Evolutionary conservation across 148 eudicot genomes (phyloP).

Genomic region (Spergularia bocconei): DNA sequence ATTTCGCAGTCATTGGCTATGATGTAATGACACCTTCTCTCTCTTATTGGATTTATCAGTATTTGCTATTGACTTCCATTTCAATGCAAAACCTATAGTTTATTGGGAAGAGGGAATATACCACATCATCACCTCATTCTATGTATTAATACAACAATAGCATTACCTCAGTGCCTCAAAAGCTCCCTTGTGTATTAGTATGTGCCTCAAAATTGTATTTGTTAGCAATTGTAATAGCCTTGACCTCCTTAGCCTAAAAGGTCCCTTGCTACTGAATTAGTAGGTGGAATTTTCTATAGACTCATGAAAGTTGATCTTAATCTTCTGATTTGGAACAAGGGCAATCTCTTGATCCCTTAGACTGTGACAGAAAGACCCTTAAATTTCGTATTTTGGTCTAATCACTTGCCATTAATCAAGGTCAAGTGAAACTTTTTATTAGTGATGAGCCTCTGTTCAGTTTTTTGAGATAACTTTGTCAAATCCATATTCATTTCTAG

Average conservation of each 20-base stretch:
- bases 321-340: no score
- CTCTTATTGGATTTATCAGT: neutral
- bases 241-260: no score
- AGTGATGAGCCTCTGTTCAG: conserved; percentile 1
- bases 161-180: no score
- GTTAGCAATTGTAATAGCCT: neutral
- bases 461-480: neutral
- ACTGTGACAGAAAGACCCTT: no score
- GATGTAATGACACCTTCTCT: conserved; percentile 55
- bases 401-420: no score
- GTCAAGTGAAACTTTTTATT: neutral
- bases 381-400: no score
- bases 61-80: neutral
- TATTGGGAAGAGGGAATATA: neutral
- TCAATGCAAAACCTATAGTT: neutral
- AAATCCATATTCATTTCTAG: neutral
- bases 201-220: neutral
- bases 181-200: neutral
- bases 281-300: no score
- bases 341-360: no score
- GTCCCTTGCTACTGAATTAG: no score
- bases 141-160: no score
- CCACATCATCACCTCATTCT: neutral
- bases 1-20: conserved; percentile 66
- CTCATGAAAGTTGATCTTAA: no score